These are phyloP conservation scores for Aspergillus glaucus DNA, from an alignment of 2,329 filamentous ascomycete species.

Conservation along the genomic window DNA sequence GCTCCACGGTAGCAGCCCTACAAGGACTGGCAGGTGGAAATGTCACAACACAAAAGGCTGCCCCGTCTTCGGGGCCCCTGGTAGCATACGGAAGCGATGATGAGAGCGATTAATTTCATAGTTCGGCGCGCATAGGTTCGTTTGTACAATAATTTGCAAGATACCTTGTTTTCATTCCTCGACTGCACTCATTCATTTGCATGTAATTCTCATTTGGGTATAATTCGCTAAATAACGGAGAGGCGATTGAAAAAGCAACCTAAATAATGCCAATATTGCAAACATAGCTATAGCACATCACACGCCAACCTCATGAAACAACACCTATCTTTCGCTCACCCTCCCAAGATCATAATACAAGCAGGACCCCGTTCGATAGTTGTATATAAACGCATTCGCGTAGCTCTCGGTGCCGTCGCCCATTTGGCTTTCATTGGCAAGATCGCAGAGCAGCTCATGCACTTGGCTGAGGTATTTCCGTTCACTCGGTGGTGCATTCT, in stretches of 20 bases:
- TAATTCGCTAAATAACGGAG: constrained; percentile 14
- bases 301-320: not conserved
- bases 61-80: constrained; percentile 56
- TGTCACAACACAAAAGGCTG: constrained; percentile 41
- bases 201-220: constrained; percentile 12
- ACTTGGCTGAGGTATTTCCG: constrained; percentile 77
- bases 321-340: constrained; percentile 14
- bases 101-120: constrained; percentile 54
- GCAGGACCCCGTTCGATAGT: constrained; percentile 77
- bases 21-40: constrained; percentile 47
- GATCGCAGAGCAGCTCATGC: constrained; percentile 62
- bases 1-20: constrained; percentile 72
- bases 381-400: constrained; percentile 80
- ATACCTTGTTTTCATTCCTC: constrained; percentile 20
- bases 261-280: constrained; percentile 4
- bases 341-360: constrained; percentile 73
- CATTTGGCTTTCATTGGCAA: constrained; percentile 48
- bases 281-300: not conserved
- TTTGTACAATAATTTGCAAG: constrained; percentile 28
- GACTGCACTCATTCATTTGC: constrained; percentile 6
- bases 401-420: constrained; percentile 47
- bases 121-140: constrained; percentile 8
- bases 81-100: constrained; percentile 89
- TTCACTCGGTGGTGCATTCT: constrained; percentile 68
- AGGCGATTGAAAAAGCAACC: constrained; percentile 5